Evolutionary conservation across 495 filamentous ascomycete species (phyloP).

Genomic region (Aspergillus olivimuriae): DNA sequence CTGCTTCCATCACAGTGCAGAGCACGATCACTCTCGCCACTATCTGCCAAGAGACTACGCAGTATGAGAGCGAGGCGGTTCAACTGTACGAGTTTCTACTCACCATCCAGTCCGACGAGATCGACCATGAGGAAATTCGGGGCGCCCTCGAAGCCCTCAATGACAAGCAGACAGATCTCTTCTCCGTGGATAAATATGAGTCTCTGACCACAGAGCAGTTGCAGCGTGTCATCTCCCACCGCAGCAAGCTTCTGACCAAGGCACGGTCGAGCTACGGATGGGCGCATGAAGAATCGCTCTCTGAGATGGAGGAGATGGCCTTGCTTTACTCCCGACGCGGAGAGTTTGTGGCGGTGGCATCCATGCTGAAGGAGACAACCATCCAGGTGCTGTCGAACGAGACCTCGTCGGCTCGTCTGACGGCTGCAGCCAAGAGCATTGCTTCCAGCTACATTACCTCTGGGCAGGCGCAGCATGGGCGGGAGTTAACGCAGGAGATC

Average conservation of each 20-base stretch:
- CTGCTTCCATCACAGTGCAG: slow-evolving; percentile 30
- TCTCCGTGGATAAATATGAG: slow-evolving; percentile 12
- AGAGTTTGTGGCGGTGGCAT: slow-evolving; percentile 15
- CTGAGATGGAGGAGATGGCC: slow-evolving; percentile 26
- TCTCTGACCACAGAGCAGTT: slow-evolving; percentile 20
- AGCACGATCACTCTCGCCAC: slow-evolving; percentile 30
- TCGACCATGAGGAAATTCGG: slow-evolving; percentile 28
- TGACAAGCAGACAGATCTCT: slow-evolving; percentile 24
- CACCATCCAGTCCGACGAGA: slow-evolving; percentile 17
- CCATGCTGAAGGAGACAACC: slow-evolving; percentile 27
- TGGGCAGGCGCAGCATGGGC: slow-evolving; percentile 23
- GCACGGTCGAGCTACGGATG: slow-evolving; percentile 27
- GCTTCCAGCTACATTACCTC: slow-evolving; percentile 27
- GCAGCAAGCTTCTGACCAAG: slow-evolving; percentile 22
- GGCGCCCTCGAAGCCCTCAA: slow-evolving; percentile 30
- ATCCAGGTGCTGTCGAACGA: slow-evolving; percentile 26
- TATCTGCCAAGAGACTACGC: slow-evolving; percentile 30
- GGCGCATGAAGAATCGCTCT: slow-evolving; percentile 31
- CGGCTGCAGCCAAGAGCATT: slow-evolving; percentile 25
- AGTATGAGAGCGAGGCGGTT: slow-evolving; percentile 28
- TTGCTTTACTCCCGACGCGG: slow-evolving; percentile 25
- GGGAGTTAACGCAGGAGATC: slow-evolving; percentile 26
- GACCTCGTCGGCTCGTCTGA: slow-evolving; percentile 22
- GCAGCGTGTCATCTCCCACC: slow-evolving; percentile 19
- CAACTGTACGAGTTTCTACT: slow-evolving; percentile 28